phyloP scores from a whole-genome alignment of 139 green algal species.

The Chlorella sp. region DNA sequence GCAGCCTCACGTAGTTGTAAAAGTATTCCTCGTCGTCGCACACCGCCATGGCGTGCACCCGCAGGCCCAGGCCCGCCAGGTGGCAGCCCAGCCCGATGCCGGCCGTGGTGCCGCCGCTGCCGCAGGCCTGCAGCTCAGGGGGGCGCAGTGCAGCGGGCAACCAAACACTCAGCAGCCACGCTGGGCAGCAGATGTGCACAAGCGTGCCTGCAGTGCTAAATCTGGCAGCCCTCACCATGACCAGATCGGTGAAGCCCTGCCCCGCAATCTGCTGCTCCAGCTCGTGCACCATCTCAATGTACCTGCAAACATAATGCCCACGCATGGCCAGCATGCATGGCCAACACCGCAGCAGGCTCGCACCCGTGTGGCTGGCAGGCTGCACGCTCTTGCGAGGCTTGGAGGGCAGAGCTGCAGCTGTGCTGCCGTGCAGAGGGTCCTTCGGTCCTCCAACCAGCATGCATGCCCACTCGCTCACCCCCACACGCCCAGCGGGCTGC shows the following conservation, averaged over 20 bases:
- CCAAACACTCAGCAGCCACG: too few relatives aligned
- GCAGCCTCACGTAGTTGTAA: constrained; percentile 75
- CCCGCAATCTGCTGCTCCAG: constrained; percentile 70
- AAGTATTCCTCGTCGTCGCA: constrained; percentile 91
- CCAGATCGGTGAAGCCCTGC: constrained; percentile 77
- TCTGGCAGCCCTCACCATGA: constrained; percentile 56
- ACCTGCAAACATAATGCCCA: too few relatives aligned
- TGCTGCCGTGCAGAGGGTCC: too few relatives aligned
- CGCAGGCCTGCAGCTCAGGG: constrained; percentile 89
- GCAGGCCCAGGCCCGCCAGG: constrained; percentile 60
- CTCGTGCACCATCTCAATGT: constrained; percentile 87
- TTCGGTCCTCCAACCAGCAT: too few relatives aligned
- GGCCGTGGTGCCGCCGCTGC: constrained; percentile 89
- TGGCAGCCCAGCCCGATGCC: constrained; percentile 83
- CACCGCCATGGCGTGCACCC: constrained; percentile 77
- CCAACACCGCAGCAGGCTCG: too few relatives aligned
- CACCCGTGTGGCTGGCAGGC: too few relatives aligned
- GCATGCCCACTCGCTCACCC: background rate
- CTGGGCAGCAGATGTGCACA: too few relatives aligned
- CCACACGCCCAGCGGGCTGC: constrained; percentile 76
- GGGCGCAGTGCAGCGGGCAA: too few relatives aligned
- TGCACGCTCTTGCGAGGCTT: too few relatives aligned
- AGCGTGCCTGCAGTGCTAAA: too few relatives aligned
- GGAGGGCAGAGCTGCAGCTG: too few relatives aligned
- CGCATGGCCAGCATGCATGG: too few relatives aligned